These are phyloP conservation scores for Arthroderma uncinatum DNA, from an alignment of 2,329 filamentous ascomycete species.

Conservation along the genomic window DNA sequence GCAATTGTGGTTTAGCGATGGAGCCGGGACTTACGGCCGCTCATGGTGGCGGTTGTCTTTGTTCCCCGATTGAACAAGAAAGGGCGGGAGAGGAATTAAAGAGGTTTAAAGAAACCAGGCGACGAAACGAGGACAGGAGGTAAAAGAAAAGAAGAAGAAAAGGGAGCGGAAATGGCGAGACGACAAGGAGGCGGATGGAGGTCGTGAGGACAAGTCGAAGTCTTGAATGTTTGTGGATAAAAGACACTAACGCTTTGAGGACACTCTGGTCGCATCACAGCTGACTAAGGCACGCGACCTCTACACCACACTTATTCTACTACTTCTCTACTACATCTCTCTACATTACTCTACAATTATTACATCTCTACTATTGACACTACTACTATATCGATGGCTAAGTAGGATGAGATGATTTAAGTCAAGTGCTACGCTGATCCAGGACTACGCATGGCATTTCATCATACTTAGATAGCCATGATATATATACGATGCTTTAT, in stretches of 20 bases:
- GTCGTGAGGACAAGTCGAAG: conserved; percentile 14
- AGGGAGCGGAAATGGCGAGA: conserved; percentile 18
- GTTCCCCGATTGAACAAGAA: conserved; percentile 24
- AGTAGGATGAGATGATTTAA: no score
- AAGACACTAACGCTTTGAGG: conserved; percentile 15
- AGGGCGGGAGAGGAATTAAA: conserved; percentile 17
- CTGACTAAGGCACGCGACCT: conserved; percentile 7
- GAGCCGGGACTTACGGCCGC: conserved; percentile 43
- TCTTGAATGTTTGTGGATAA: conserved; percentile 3
- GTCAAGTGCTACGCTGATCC: no score
- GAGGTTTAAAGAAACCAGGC: conserved; percentile 26
- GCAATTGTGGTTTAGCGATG: conserved; percentile 18
- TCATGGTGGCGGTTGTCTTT: conserved; percentile 40
- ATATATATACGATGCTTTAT: no score
- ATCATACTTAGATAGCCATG: no score
- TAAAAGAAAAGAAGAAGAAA: conserved; percentile 20
- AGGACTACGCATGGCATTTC: no score
- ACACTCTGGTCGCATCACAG: conserved; percentile 16
- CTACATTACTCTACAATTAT: no score
- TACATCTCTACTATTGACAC: no score
- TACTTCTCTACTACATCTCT: no score
- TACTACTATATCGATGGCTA: no score
- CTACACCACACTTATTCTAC: neutral
- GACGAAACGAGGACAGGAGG: conserved; percentile 15
- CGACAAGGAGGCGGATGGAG: conserved; percentile 20